Percentiles rank a stretch among this genome's conserved stretches.
These are phyloP conservation scores for Athelia psychrophila DNA, from an alignment of 1,284 basidiomycete species.

Conservation along the genomic window DNA sequence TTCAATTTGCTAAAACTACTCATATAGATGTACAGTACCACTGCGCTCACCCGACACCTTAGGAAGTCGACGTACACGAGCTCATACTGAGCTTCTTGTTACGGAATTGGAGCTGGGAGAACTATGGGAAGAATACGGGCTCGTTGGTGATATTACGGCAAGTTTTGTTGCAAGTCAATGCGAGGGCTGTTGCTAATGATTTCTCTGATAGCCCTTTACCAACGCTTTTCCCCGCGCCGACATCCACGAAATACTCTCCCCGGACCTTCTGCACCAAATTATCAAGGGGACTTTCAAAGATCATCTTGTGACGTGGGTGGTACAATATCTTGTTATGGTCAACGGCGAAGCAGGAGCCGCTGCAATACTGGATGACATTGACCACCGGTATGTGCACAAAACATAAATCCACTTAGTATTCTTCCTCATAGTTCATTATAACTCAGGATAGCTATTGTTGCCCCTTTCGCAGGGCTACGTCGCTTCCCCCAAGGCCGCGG, in stretches of 20 bases:
- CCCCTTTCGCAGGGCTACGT: constrained; percentile 20
- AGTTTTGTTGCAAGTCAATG: not conserved
- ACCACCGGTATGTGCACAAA: not conserved
- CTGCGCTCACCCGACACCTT: constrained; percentile 6
- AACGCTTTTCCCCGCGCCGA: constrained; percentile 9
- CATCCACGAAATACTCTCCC: constrained; percentile 8
- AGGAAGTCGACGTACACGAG: not conserved
- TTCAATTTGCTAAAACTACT: not conserved
- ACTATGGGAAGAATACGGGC: constrained; percentile 2
- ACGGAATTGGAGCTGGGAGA: not conserved
- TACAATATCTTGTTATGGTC: not conserved
- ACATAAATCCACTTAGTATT: not conserved
- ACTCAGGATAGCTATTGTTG: constrained; percentile 9
- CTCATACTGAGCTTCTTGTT: constrained; percentile 6
- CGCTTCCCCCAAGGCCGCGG: constrained; percentile 20
- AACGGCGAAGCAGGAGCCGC: not conserved
- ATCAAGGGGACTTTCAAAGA: not conserved
- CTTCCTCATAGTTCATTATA: too few relatives aligned
- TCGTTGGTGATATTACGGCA: constrained; percentile 3
- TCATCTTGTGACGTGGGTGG: not conserved
- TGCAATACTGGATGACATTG: not conserved
- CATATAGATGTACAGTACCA: constrained; percentile 5
- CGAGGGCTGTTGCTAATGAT: not conserved
- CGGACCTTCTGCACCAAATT: constrained; percentile 10
- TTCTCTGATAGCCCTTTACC: constrained; percentile 7